Base-by-base conservation (phyloP, 495 filamentous ascomycete genomes). In the Lophiotrema nucula region DNA sequence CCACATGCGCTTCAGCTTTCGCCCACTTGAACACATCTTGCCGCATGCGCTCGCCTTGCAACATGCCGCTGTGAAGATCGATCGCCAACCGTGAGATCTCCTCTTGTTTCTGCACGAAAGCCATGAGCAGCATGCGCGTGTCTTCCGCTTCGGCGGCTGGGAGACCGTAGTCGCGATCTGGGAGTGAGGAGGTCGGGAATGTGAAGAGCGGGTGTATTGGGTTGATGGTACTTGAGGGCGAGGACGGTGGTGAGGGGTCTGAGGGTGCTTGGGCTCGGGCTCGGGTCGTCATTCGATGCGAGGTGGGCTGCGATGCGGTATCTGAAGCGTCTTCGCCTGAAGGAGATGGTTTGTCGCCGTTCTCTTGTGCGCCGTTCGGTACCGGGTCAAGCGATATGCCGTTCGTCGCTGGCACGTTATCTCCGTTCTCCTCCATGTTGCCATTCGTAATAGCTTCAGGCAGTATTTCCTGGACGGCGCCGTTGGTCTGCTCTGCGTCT, bases 71-170 rank as follows among this genome's bases (percentile, higher is more conserved):
- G 53, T 91, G 84, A 62, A 97, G 81, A 50, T 81, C 81, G 46
- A 87, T 81, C 8, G 86, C 83, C 2, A 88, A 89, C 10, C 93
- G 86, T 39, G 90, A 87, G 18, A 96, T 86, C 71, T 98, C 92
- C 66, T 97, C 93, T 66, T 97, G 92, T 69, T 96, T 95, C 64
- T 96, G 92, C 12, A 96, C 88, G 63, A 92, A 96, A 2, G 88
- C 78, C 68, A 89, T 82, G 11, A 98, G 78, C 11, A 96, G 72
- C 26, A 86, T 85, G 21, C 92, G 84, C 13, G 90, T 91, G 35
- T 97, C 91, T 62, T 95, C 89, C 0, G 93, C 95, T 73, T 97
- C 92, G 6, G 76, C 66, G 13, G 84, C 76, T 0, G 90, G 90
- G 1, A 98, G 82, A 15, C 89, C 88, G 28, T 90, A 79, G 67